These are phyloP conservation scores for Yarrowia galli DNA, from an alignment of 1,139 yeast genomes.

Conservation along the genomic window DNA sequence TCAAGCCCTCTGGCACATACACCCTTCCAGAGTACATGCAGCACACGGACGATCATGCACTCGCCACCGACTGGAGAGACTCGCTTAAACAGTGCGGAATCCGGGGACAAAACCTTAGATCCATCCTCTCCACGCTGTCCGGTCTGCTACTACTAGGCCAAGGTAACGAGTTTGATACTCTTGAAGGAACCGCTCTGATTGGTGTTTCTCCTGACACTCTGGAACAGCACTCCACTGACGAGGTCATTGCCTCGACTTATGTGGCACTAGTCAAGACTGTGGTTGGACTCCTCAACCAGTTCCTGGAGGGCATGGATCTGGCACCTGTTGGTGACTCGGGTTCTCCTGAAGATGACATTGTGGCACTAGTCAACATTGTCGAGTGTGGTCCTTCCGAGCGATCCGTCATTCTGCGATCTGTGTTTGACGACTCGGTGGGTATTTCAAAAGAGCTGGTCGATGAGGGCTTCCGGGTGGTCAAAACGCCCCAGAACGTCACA, in stretches of 20 bases:
- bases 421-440: conserved; percentile 52
- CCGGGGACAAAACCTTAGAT: conserved; percentile 48
- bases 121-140: conserved; percentile 46
- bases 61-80: conserved; percentile 55
- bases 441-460: conserved; percentile 52
- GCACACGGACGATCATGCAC: conserved; percentile 51
- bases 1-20: conserved; percentile 49
- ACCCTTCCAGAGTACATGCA: conserved; percentile 52
- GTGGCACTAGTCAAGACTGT: conserved; percentile 45
- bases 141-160: conserved; percentile 50
- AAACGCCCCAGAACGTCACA: conserved; percentile 45
- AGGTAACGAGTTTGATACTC: conserved; percentile 43
- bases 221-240: conserved; percentile 44
- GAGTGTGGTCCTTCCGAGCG: conserved; percentile 46
- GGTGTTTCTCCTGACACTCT: conserved; percentile 47
- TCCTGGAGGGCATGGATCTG: conserved; percentile 45
- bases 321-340: conserved; percentile 41
- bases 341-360: conserved; percentile 43
- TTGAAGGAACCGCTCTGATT: conserved; percentile 50
- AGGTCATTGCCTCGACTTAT: conserved; percentile 48
- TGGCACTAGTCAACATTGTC: conserved; percentile 48
- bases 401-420: conserved; percentile 47
- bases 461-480: conserved; percentile 51
- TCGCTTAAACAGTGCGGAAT: conserved; percentile 51
- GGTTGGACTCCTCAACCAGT: conserved; percentile 47